These are phyloP conservation scores for Lachancea kluyveri DNA, from an alignment of 805 yeast species.

Conservation along the genomic window DNA sequence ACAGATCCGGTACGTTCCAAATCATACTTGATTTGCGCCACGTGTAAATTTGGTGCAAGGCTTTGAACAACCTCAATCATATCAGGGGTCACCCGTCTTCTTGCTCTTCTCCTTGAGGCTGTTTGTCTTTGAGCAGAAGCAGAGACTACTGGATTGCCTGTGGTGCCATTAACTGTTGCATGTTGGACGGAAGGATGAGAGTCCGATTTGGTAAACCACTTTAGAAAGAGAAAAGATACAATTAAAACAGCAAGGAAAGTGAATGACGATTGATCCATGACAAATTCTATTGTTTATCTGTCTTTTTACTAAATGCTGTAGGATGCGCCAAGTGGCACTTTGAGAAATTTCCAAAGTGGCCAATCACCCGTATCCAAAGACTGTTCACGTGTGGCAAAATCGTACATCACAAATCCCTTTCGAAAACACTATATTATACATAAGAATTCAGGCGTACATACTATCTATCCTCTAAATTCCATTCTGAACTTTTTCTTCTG, in stretches of 20 bases:
- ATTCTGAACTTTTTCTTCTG: conserved; percentile 44
- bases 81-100: conserved; percentile 50
- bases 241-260: conserved; percentile 43
- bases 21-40: conserved; percentile 66
- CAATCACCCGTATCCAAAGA: too few relatives aligned
- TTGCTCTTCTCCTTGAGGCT: conserved; percentile 14
- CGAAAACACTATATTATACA: too few relatives aligned
- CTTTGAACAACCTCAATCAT: conserved; percentile 87
- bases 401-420: too few relatives aligned
- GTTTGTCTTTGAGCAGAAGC: conserved; percentile 9
- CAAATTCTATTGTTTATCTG: neutral
- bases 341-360: too few relatives aligned
- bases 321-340: too few relatives aligned
- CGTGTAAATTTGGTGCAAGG: conserved; percentile 67
- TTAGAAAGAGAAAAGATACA: conserved; percentile 50
- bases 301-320: too few relatives aligned
- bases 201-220: conserved; percentile 62
- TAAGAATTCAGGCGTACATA: too few relatives aligned
- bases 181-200: conserved; percentile 35
- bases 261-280: conserved; percentile 50
- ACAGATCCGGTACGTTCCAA: conserved; percentile 75
- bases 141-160: conserved; percentile 2
- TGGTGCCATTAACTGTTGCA: conserved; percentile 3
- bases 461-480: conserved; percentile 30
- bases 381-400: too few relatives aligned